Conservation (phyloP, 2,329 filamentous ascomycete genomes). For the Diaporthe citrichinensis region DNA sequence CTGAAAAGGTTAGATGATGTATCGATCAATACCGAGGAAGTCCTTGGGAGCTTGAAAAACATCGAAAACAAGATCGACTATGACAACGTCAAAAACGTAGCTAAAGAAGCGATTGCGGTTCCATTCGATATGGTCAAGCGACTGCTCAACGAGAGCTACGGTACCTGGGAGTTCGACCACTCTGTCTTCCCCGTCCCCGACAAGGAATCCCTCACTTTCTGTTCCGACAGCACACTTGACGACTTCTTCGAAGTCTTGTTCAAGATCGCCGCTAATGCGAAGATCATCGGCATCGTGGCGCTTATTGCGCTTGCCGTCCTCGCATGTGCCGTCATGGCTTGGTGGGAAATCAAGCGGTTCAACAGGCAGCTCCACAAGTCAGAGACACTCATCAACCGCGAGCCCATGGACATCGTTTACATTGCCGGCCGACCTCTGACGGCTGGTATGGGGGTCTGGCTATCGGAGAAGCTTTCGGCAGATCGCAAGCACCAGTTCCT, state of each 20-base stretch:
- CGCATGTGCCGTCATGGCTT: conserved; percentile 84
- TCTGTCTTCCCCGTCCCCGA: conserved; percentile 84
- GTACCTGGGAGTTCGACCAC: conserved; percentile 83
- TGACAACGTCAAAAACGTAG: conserved; percentile 85
- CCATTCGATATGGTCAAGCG: conserved; percentile 87
- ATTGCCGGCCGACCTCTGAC: conserved; percentile 87
- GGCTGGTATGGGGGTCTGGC: conserved; percentile 77
- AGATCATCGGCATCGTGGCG: conserved; percentile 82
- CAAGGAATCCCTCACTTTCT: conserved; percentile 88
- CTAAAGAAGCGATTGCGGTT: conserved; percentile 78
- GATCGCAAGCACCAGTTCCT: conserved; percentile 70
- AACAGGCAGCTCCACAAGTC: conserved; percentile 79
- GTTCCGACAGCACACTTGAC: conserved; percentile 85
- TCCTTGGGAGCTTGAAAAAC: conserved; percentile 77
- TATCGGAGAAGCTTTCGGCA: conserved; percentile 73
- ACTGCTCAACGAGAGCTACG: conserved; percentile 79
- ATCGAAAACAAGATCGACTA: conserved; percentile 87
- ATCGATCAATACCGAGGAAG: conserved; percentile 80
- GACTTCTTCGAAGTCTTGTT: conserved; percentile 85
- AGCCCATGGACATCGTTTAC: conserved; percentile 91
- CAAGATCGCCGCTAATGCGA: conserved; percentile 75
- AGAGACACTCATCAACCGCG: conserved; percentile 74
- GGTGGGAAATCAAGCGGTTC: conserved; percentile 84
- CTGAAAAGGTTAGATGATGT: conserved; percentile 70
- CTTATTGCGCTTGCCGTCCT: conserved; percentile 79